Percentiles rank a stretch among this genome's conserved stretches.
Evolutionary conservation across 306 rosid species (phyloP).

Genomic region (Rosa lucieae): DNA sequence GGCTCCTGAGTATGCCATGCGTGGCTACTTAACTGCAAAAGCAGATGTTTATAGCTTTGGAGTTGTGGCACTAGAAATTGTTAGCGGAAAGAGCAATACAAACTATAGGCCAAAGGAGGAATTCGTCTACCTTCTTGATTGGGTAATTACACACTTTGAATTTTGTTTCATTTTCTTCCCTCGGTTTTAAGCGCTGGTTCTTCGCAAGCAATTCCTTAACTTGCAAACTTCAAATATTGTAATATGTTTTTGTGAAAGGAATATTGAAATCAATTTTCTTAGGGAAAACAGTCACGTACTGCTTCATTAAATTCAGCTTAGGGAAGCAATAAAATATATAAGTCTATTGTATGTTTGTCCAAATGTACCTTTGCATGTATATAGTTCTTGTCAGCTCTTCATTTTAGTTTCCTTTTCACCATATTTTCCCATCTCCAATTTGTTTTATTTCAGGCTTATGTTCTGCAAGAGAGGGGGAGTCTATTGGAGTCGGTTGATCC

Average conservation of each 20-base stretch:
- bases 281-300: neutral
- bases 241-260: neutral
- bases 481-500: too few species aligned
- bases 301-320: neutral
- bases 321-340: neutral
- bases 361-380: neutral
- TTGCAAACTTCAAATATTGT: neutral
- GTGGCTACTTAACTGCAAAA: constrained; percentile 78
- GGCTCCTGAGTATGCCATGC: constrained; percentile 99
- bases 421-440: constrained; percentile 7
- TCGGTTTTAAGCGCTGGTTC: neutral
- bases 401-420: neutral
- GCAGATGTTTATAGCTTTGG: constrained; percentile 96
- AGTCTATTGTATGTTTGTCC: neutral
- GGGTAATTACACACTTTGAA: constrained; percentile 52
- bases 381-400: neutral
- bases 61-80: constrained; percentile 79
- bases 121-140: constrained; percentile 88
- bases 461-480: too few species aligned
- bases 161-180: constrained; percentile 17
- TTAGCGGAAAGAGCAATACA: constrained; percentile 94
- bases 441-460: constrained; percentile 50
- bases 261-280: neutral
- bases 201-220: neutral
- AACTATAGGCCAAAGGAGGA: constrained; percentile 84